Evolutionary conservation across 129 eudicot species (phyloP), one percentile per base, ranked within the genome.

Genomic region (Flaveria brownii): DNA sequence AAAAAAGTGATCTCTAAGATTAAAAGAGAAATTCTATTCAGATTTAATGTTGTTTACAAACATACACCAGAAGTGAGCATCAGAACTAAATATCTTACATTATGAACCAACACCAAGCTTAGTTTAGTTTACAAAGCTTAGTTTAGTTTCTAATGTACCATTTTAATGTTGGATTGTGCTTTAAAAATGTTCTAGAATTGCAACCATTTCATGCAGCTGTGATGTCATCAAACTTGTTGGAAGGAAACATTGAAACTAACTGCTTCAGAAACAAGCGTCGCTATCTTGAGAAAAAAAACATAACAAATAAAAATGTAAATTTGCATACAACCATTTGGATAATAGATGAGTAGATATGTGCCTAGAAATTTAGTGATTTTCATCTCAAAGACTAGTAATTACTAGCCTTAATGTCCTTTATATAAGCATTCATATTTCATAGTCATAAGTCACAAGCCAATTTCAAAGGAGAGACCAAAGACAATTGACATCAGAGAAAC

Each of bases 181-280:
- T 50, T 30, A 28, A 9, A 47, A 30, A 51, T 71, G 76, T 28
- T 52, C 62, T 7, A n/a, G 36, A 71, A 51, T 30, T 60, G 33
- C 14, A 23, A 71, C 50, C 65, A 71, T 5, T 45, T 46, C 33
- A 23, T 23, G 42, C 59, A 47, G 39, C 39, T 33, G 39, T 33
- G 6, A 46, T 69, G 42, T 47, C 41, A 69, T 46, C 4, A 69
- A 69, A 69, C 33, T 69, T 25, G 41, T 23, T 6, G 56, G 3
- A 69, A 14, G 25, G 0, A 45, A 69, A 25, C 16, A 16, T 4
- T 42, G 45, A 30, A 22, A 69, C 57, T 46, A 45, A 13, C 12
- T 69, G 57, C 73, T 69, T 45, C 56, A 46, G 39, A 69, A 46
- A 22, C 57, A 69, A 16, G 4, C 57, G 22, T 69, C 56, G 22